phyloP scores from a whole-genome alignment of 352 stramenopile genomes.

The Globisporangium radiosum region DNA sequence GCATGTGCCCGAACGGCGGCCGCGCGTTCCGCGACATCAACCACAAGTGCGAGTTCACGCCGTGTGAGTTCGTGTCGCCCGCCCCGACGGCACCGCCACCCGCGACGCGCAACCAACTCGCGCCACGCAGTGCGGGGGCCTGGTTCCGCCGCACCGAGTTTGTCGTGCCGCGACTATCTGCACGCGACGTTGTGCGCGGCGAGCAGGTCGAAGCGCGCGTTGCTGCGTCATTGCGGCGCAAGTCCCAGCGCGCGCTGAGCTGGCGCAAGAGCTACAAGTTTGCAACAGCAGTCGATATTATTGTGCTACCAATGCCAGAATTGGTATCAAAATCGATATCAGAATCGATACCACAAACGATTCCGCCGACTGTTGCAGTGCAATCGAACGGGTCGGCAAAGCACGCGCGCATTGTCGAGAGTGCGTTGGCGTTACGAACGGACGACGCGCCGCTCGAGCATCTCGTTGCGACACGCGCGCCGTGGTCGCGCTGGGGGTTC shows the following conservation, averaged over 20 bases:
- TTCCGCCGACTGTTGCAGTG: too few species aligned
- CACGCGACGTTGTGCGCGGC: constrained; percentile 17
- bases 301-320: constrained; percentile 1
- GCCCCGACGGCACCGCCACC: not conserved
- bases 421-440: constrained; percentile 8
- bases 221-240: constrained; percentile 5
- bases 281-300: not conserved
- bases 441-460: constrained; percentile 6
- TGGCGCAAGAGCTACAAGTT: constrained; percentile 8
- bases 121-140: constrained; percentile 1
- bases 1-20: constrained; percentile 30
- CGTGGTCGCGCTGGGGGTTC: constrained; percentile 8
- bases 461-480: constrained; percentile 8
- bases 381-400: constrained; percentile 1
- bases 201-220: constrained; percentile 11
- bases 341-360: not conserved
- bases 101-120: constrained; percentile 11
- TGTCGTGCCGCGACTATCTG: constrained; percentile 18
- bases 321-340: not conserved
- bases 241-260: constrained; percentile 6
- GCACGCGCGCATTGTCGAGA: constrained; percentile 7
- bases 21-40: constrained; percentile 27
- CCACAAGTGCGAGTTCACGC: constrained; percentile 36
- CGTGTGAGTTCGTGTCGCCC: constrained; percentile 26
- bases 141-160: constrained; percentile 44